Conservation (phyloP, 768 basidiomycete genomes). For the Rhodosporidiobolus odoratus region DNA sequence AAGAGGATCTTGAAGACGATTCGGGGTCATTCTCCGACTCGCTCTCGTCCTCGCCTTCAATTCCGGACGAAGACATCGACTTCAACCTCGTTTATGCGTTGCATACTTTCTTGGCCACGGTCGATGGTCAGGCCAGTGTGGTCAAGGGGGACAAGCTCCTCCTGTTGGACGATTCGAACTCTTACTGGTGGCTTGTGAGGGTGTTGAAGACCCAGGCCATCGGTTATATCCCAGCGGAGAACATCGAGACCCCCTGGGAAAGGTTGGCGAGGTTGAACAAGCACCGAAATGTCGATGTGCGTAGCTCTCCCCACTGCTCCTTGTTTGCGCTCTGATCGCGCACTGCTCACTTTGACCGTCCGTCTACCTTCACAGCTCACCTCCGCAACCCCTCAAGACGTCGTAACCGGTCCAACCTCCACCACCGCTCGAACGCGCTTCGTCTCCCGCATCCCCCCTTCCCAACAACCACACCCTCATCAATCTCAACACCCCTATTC, state of each 20-base stretch:
- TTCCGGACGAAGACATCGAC: constrained; percentile 58
- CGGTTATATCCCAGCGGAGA: constrained; percentile 98
- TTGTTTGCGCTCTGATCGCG: background rate
- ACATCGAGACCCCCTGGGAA: constrained; percentile 98
- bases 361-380: constrained; percentile 58
- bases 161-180: constrained; percentile 96
- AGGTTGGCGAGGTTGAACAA: constrained; percentile 91
- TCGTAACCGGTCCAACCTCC: constrained; percentile 53
- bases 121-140: constrained; percentile 97
- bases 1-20: constrained; percentile 37
- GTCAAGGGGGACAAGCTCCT: constrained; percentile 96
- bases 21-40: constrained; percentile 37
- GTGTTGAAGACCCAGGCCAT: constrained; percentile 98
- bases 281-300: constrained; percentile 90
- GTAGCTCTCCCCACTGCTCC: constrained; percentile 43
- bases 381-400: constrained; percentile 64
- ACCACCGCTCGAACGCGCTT: constrained; percentile 34
- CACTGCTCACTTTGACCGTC: too few species aligned
- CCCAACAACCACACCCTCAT: constrained; percentile 38
- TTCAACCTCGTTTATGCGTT: constrained; percentile 89
- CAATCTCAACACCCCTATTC: constrained; percentile 51
- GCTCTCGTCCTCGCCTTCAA: constrained; percentile 39
- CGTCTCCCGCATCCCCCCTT: constrained; percentile 34
- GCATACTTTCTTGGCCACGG: constrained; percentile 93
- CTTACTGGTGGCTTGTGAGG: constrained; percentile 99